These are phyloP conservation scores for Mycena filopes DNA, from an alignment of 768 basidiomycete genomes.

Conservation along the genomic window DNA sequence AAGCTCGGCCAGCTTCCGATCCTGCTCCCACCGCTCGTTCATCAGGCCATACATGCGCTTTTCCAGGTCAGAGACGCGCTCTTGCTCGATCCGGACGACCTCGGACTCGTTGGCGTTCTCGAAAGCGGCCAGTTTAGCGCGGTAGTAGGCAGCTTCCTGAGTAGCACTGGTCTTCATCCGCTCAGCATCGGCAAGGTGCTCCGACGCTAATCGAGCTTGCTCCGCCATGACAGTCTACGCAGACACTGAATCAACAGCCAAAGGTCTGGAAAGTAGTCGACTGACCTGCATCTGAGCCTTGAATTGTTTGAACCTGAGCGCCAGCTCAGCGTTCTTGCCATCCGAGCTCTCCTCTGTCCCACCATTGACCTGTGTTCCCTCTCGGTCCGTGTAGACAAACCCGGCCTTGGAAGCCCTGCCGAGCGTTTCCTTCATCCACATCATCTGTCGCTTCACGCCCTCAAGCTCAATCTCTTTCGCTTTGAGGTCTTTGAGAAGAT, in stretches of 20 bases:
- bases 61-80: slow-evolving; percentile 82
- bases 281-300: slow-evolving; percentile 87
- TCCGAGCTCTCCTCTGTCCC: slow-evolving; percentile 54
- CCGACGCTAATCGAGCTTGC: slow-evolving; percentile 82
- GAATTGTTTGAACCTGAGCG: slow-evolving; percentile 88
- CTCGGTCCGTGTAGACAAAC: slow-evolving; percentile 71
- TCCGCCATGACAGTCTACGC: slow-evolving; percentile 74
- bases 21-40: slow-evolving; percentile 71
- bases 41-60: slow-evolving; percentile 69
- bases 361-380: slow-evolving; percentile 54
- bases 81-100: slow-evolving; percentile 75
- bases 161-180: slow-evolving; percentile 79
- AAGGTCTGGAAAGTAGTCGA: slow-evolving; percentile 5
- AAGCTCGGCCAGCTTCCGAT: slow-evolving; percentile 78
- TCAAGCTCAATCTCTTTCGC: slow-evolving; percentile 87
- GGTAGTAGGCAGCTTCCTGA: slow-evolving; percentile 96
- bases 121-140: slow-evolving; percentile 90
- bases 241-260: slow-evolving; percentile 18
- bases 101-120: slow-evolving; percentile 78
- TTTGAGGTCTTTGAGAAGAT: slow-evolving; percentile 83
- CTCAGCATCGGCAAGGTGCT: slow-evolving; percentile 83
- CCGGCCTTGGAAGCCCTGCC: slow-evolving; percentile 80
- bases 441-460: slow-evolving; percentile 76
- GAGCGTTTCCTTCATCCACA: slow-evolving; percentile 88
- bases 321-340: slow-evolving; percentile 71